These are phyloP conservation scores for Cutaneotrichosporon spelunceum DNA, from an alignment of 1,284 basidiomycete genomes.

Conservation along the genomic window DNA sequence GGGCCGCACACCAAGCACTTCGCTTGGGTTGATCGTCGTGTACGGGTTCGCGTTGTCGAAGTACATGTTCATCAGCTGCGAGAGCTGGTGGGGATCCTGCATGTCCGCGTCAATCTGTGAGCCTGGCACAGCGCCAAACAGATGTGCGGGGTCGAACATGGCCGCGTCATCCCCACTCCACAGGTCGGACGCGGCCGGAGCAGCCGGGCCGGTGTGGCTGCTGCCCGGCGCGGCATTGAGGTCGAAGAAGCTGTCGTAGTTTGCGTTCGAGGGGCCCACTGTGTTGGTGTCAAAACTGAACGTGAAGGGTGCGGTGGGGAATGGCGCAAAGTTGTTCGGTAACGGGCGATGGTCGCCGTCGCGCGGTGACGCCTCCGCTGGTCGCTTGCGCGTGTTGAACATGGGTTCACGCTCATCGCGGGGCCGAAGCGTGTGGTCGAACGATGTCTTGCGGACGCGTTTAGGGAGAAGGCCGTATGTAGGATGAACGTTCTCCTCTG, in stretches of 20 bases:
- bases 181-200: neutral
- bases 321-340: slow-evolving; percentile 46
- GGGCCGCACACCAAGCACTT: slow-evolving; percentile 59
- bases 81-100: slow-evolving; percentile 37
- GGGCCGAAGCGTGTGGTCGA: slow-evolving; percentile 73
- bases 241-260: slow-evolving; percentile 66
- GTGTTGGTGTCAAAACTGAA: slow-evolving; percentile 59
- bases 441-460: slow-evolving; percentile 84
- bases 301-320: slow-evolving; percentile 71
- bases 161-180: neutral
- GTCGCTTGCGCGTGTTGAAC: slow-evolving; percentile 38
- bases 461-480: slow-evolving; percentile 63
- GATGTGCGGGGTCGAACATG: slow-evolving; percentile 8
- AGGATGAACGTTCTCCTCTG: slow-evolving; percentile 50
- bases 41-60: slow-evolving; percentile 54
- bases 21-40: slow-evolving; percentile 82
- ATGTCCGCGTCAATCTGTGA: slow-evolving; percentile 6
- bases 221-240: slow-evolving; percentile 30
- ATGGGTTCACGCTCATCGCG: slow-evolving; percentile 23
- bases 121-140: slow-evolving; percentile 11
- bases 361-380: slow-evolving; percentile 45
- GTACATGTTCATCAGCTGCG: slow-evolving; percentile 53
- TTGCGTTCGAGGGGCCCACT: slow-evolving; percentile 59
- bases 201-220: neutral
- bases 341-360: slow-evolving; percentile 34